Conservation (phyloP, 1,284 basidiomycete species). For the Chalciporus sp. region DNA sequence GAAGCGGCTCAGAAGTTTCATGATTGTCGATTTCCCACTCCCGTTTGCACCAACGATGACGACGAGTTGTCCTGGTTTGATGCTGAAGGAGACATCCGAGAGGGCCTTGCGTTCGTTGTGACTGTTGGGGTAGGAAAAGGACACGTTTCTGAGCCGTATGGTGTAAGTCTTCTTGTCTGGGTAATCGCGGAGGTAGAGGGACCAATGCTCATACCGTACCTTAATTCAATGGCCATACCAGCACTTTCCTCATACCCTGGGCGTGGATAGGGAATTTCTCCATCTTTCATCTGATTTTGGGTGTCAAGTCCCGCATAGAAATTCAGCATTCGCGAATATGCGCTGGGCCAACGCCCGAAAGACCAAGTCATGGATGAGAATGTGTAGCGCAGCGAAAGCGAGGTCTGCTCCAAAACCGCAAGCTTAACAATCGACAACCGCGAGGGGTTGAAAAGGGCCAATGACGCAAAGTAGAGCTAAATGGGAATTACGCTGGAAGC, state of each 20-base stretch:
- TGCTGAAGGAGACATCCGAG: slow-evolving; percentile 42
- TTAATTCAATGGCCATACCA: slow-evolving; percentile 41
- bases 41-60: slow-evolving; percentile 51
- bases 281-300: slow-evolving; percentile 25
- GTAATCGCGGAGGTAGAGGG: neutral
- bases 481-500: neutral
- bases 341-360: slow-evolving; percentile 9
- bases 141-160: slow-evolving; percentile 38
- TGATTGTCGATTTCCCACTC: slow-evolving; percentile 46
- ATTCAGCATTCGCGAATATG: slow-evolving; percentile 13
- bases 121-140: slow-evolving; percentile 49
- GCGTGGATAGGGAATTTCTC: slow-evolving; percentile 21
- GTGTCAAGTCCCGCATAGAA: slow-evolving; percentile 23
- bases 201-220: slow-evolving; percentile 19
- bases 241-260: slow-evolving; percentile 16
- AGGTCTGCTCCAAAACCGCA: slow-evolving; percentile 37
- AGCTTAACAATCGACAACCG: slow-evolving; percentile 38
- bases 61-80: slow-evolving; percentile 48
- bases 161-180: neutral
- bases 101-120: slow-evolving; percentile 43
- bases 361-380: slow-evolving; percentile 11
- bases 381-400: slow-evolving; percentile 24
- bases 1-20: slow-evolving; percentile 47
- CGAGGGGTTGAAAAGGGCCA: slow-evolving; percentile 36
- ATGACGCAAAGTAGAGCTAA: slow-evolving; percentile 39